These are phyloP conservation scores for Cyberlindnera euphorbiiphila DNA, from an alignment of 805 yeast species.

Conservation along the genomic window DNA sequence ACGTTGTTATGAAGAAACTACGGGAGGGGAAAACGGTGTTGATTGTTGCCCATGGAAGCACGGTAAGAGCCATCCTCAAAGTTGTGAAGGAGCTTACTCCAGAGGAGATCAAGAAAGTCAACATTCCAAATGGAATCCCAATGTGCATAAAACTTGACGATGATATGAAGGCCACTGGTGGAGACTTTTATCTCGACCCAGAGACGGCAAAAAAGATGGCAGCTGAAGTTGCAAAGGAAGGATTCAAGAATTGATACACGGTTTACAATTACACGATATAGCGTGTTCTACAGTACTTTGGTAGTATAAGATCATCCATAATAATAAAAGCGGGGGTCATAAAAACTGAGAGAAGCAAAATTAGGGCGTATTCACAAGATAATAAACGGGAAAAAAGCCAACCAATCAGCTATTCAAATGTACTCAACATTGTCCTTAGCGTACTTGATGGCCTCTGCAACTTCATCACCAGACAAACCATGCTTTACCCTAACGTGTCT, in stretches of 20 bases:
- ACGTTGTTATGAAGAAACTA: constrained; percentile 45
- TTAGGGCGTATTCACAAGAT: constrained; percentile 8
- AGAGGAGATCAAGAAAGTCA: constrained; percentile 64
- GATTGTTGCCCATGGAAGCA: constrained; percentile 78
- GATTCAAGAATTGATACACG: constrained; percentile 31
- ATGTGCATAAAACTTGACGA: constrained; percentile 62
- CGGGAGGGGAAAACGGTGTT: constrained; percentile 56
- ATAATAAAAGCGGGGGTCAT: constrained; percentile 4
- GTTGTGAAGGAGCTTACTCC: constrained; percentile 62
- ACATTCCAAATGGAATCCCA: constrained; percentile 84
- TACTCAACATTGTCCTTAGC: constrained; percentile 79
- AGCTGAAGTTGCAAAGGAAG: constrained; percentile 76
- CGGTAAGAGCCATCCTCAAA: constrained; percentile 72
- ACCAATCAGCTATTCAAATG: constrained; percentile 4
- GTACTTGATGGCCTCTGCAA: constrained; percentile 64
- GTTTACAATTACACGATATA: neutral
- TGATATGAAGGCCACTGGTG: constrained; percentile 43
- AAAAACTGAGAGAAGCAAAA: constrained; percentile 5
- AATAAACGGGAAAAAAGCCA: neutral
- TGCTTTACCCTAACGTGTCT: constrained; percentile 93
- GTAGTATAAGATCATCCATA: constrained; percentile 4
- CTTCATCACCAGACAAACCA: constrained; percentile 60
- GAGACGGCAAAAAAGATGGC: constrained; percentile 77
- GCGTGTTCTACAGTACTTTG: too few relatives aligned
- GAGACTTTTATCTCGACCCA: constrained; percentile 72